Base-by-base conservation (phyloP, 192 early-diverging fungal species). In the Coemansia sp. region DNA sequence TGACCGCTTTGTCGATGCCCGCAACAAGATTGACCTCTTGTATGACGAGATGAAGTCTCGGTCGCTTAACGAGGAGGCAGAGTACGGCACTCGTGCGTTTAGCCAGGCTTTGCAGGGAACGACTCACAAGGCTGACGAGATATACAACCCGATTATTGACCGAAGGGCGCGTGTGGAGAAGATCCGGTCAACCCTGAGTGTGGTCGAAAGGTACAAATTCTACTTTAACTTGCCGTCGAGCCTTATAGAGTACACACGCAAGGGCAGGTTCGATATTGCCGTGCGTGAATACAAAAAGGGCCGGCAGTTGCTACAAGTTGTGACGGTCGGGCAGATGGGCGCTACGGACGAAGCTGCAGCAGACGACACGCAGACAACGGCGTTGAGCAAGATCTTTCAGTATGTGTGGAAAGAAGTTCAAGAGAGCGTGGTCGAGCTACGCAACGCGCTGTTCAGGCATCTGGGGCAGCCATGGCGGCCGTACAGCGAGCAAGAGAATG, bases 271-370 rank as follows among this genome's bases (percentile, higher is more conserved):
- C 65, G 95, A 98, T 72, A 86, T 89, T 59, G 93, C 92, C 1
- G 94, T 98, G 24, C 88, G 95, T 31, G 95, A 98, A 75, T 99
- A 97, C 86, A 94, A 96, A 70, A 97, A 95, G 77, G 97, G 97
- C 36, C 90, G 92, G 63, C 88, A 90, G 69, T 75, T 96, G 17
- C 88, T 94, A 67, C 79, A 88, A 66, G 78, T 84, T 21, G 69
- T 87, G 53, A 81, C 86, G 51, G 72, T 84, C 27, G 67, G 62
- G 27, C 63, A 70, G 39, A 65, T 66, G 16, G 78, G 63, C 11
- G 60, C 44, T 2, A 11, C 39, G 6, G 42, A 35, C 46, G 54
- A 57, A 7, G 77, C 69, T 16, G 33, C 44, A 4, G 45, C 40
- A 6, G 68, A 71, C 46, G 77, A 74, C 31, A 44, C 68, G 36